These are phyloP conservation scores for Ramularia endophylla DNA, from an alignment of 2,329 filamentous ascomycete genomes.

Conservation along the genomic window DNA sequence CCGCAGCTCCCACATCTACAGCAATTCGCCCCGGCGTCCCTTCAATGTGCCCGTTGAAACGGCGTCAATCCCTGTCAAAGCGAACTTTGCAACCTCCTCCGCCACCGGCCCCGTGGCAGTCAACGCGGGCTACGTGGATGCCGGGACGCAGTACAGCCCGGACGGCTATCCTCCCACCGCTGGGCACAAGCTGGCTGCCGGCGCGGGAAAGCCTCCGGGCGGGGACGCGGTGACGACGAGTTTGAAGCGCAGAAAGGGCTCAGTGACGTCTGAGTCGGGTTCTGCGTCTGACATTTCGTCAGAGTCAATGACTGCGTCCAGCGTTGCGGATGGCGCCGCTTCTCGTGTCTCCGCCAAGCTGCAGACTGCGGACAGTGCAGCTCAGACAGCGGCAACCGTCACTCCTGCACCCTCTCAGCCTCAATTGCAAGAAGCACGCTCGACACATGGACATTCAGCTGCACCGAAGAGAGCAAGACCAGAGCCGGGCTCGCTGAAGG, in stretches of 20 bases:
- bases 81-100: constrained; percentile 5
- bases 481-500: constrained; percentile 43
- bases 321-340: constrained; percentile 15
- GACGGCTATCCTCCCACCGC: constrained; percentile 42
- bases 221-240: constrained; percentile 4
- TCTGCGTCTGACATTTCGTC: constrained; percentile 13
- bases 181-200: constrained; percentile 17
- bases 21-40: constrained; percentile 9
- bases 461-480: constrained; percentile 44
- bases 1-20: no score
- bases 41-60: constrained; percentile 15
- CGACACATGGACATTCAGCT: constrained; percentile 26
- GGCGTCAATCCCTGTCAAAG: constrained; percentile 8
- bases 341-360: constrained; percentile 8
- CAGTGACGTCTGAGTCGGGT: constrained; percentile 7
- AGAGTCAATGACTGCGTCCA: constrained; percentile 16
- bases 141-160: constrained; percentile 51
- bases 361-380: constrained; percentile 9
- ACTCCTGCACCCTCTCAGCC: constrained; percentile 7
- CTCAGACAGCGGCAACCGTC: constrained; percentile 3
- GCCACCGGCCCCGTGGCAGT: constrained; percentile 9
- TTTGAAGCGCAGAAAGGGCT: constrained; percentile 24
- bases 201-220: constrained; percentile 14
- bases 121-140: constrained; percentile 36
- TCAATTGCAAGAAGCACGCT: constrained; percentile 24